Conservation (phyloP, 148 eudicot genomes). For the Euryodendron excelsum region DNA sequence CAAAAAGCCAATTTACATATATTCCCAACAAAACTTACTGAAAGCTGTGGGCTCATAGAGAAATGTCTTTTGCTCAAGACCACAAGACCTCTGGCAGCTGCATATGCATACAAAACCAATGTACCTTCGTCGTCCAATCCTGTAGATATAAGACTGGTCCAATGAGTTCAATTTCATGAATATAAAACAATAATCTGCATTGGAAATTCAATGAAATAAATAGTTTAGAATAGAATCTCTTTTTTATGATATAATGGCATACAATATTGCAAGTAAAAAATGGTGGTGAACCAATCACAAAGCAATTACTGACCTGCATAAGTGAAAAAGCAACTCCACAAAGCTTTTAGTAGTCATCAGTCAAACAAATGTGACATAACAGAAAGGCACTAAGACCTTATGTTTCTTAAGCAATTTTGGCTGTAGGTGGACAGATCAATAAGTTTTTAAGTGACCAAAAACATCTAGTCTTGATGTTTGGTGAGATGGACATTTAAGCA, state of each 20-base stretch:
- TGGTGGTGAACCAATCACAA: background rate
- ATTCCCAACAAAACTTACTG: background rate
- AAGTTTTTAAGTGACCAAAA: background rate
- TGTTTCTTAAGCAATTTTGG: background rate
- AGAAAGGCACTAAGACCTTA: background rate
- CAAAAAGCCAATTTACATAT: background rate
- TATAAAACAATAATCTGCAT: background rate
- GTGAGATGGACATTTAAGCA: background rate
- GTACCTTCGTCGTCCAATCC: conserved; percentile 2
- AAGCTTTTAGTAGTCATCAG: background rate
- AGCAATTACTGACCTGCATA: background rate
- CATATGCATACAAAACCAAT: background rate
- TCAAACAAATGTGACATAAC: background rate
- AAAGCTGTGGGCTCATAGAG: background rate
- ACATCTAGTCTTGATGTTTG: background rate
- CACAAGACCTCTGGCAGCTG: background rate
- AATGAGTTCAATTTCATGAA: background rate
- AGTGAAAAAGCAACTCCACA: background rate
- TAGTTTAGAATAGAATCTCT: background rate
- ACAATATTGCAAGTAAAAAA: background rate
- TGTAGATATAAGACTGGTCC: background rate
- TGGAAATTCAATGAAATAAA: background rate
- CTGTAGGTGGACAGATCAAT: background rate
- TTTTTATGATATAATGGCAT: background rate
- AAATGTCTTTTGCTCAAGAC: background rate